Evolutionary conservation across 1,284 basidiomycete genomes (phyloP), one percentile per base, ranked within the genome.

Genomic region (Phylloboletellus chloephorus): DNA sequence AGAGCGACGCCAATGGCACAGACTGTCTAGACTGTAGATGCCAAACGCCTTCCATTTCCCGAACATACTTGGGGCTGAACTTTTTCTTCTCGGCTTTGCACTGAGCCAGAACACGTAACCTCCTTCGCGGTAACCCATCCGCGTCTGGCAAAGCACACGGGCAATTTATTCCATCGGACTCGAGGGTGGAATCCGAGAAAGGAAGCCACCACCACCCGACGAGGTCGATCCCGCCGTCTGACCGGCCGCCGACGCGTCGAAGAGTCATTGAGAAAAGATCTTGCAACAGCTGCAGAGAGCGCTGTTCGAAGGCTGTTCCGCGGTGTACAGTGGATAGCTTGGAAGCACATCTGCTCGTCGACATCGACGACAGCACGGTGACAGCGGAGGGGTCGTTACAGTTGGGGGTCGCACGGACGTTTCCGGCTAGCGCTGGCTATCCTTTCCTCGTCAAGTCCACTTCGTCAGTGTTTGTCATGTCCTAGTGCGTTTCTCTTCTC

Each of bases 131-230:
- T 2, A 50, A 57, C 19, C 67, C 60, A 10, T 50, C 36, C 3
- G 50, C 8, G 35, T 47, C 37, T 10, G 38, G 26, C 2, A 58
- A 19, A 19, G 48, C 46, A 2, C 44, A 34, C 13, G 45, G 20
- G 6, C 8, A 41, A 8, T 29, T 32, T 6, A n/a, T 11, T 7
- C 31, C 31, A 3, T 31, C 16, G 22, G 41, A 9, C 2, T 41
- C 21, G 0, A 43, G n/a, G n/a, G n/a, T n/a, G n/a, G n/a, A n/a
- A n/a, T n/a, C 24, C 0, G 49, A 52, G 43, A 46, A 52, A 10
- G 88, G 88, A 2, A 93, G 67, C 78, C 82, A 88, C 92, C 92
- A 95, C 88, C 88, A 94, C 2, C 92, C 92, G 32, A 82, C 64
- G n/a, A 95, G 68, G 63, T 96, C 92, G 32, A 95, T 69, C 0